Conservation (phyloP, 2,329 filamentous ascomycete genomes). For the Microcyclospora pomicola region DNA sequence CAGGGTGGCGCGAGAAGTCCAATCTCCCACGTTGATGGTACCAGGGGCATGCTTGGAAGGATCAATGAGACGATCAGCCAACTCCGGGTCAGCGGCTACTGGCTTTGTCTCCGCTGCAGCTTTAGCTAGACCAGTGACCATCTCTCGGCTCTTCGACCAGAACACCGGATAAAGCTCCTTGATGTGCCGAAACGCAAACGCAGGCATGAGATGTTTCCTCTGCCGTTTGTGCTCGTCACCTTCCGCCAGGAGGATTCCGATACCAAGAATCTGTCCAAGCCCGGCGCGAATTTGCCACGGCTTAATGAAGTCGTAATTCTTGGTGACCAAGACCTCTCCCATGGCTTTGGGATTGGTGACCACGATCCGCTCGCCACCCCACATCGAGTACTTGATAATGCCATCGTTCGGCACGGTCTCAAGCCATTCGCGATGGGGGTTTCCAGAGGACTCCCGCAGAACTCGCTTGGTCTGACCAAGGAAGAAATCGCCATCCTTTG, state of each 20-base stretch:
- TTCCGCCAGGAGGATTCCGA: conserved; percentile 66
- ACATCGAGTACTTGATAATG: conserved; percentile 38
- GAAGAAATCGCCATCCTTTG: conserved; percentile 31
- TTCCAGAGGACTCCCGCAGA: conserved; percentile 28
- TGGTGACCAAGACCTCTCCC: conserved; percentile 36
- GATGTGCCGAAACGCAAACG: conserved; percentile 37
- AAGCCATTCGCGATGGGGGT: conserved; percentile 38
- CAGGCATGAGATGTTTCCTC: conserved; percentile 34
- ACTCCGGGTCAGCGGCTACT: conserved; percentile 4
- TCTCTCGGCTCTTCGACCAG: conserved; percentile 35
- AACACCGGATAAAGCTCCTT: conserved; percentile 36
- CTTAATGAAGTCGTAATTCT: conserved; percentile 39
- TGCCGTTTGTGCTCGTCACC: conserved; percentile 74
- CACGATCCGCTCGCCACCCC: conserved; percentile 32
- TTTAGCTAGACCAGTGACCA: conserved; percentile 20
- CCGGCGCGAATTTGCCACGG: conserved; percentile 33
- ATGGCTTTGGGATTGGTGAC: conserved; percentile 34
- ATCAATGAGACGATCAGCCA: too few relatives aligned
- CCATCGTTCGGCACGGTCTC: conserved; percentile 41
- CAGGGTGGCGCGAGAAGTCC: conserved; percentile 39
- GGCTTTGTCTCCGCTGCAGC: conserved; percentile 20
- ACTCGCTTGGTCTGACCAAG: conserved; percentile 32
- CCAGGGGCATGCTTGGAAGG: conserved; percentile 16
- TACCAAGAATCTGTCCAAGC: conserved; percentile 51
- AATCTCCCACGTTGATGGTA: conserved; percentile 31